Evolutionary conservation across 805 yeast species (phyloP).

Genomic region (Hermanozyma aechmeae): DNA sequence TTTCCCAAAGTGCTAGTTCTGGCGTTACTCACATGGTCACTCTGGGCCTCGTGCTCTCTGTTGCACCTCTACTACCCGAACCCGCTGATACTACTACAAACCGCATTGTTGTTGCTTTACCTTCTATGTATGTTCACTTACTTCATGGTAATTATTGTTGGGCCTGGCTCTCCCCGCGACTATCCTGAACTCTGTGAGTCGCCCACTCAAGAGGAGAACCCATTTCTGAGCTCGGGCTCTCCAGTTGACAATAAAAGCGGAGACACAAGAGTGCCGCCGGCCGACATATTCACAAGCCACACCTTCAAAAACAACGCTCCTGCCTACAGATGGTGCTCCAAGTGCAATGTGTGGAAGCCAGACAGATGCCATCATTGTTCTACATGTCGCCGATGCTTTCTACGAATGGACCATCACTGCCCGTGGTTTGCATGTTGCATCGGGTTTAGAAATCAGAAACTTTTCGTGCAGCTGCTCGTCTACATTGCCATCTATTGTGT

Average conservation of each 20-base stretch:
- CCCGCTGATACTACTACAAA: conserved; percentile 7
- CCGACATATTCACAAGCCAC: conserved; percentile 24
- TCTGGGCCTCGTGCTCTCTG: conserved; percentile 23
- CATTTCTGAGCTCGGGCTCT: background rate
- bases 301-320: conserved; percentile 40
- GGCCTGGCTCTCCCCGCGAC: conserved; percentile 63
- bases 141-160: conserved; percentile 39
- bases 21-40: conserved; percentile 37
- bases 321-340: conserved; percentile 49
- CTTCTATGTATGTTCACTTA: conserved; percentile 39
- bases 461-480: conserved; percentile 63
- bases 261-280: conserved; percentile 16
- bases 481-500: conserved; percentile 43
- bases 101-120: conserved; percentile 18
- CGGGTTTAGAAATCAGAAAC: conserved; percentile 74
- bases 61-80: conserved; percentile 24
- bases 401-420: conserved; percentile 54
- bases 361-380: conserved; percentile 54
- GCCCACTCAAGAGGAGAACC: background rate
- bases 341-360: conserved; percentile 51
- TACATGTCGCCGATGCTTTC: conserved; percentile 35
- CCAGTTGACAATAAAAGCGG: background rate
- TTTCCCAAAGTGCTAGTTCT: conserved; percentile 45
- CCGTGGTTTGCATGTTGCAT: conserved; percentile 93
- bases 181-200: conserved; percentile 33